phyloP scores from a whole-genome alignment of 1,284 basidiomycete genomes.

The Waitea zeae region DNA sequence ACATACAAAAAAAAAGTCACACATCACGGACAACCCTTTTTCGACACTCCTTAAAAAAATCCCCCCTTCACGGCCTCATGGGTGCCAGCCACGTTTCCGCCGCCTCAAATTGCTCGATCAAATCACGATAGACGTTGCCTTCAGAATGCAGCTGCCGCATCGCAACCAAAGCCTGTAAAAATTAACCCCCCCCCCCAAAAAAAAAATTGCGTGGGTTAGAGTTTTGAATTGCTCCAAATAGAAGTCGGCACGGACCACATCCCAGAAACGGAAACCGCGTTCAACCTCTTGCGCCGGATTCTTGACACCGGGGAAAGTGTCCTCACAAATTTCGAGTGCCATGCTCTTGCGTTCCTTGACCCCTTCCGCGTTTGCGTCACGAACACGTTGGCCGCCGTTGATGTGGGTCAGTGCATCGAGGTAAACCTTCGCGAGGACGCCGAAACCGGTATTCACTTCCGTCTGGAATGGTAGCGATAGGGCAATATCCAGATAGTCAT shows the following conservation, averaged over 20 bases:
- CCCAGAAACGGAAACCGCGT: conserved; percentile 96
- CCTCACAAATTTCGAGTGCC: conserved; percentile 84
- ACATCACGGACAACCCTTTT: neutral
- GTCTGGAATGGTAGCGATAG: conserved; percentile 86
- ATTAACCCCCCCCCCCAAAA: too few species aligned
- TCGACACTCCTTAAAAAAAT: neutral
- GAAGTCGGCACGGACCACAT: conserved; percentile 49
- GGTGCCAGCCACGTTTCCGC: conserved; percentile 88
- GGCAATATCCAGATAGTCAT: conserved; percentile 87
- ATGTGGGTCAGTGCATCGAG: conserved; percentile 82
- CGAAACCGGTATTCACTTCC: conserved; percentile 96
- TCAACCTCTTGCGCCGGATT: conserved; percentile 77
- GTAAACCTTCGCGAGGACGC: conserved; percentile 92
- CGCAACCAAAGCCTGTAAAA: conserved; percentile 62
- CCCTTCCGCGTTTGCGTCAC: conserved; percentile 56
- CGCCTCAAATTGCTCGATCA: conserved; percentile 88
- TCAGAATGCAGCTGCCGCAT: conserved; percentile 80
- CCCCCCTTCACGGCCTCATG: conserved; percentile 55
- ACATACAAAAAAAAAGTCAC: neutral
- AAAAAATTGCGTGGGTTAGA: too few species aligned
- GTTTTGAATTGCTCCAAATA: too few species aligned
- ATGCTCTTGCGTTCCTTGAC: conserved; percentile 74
- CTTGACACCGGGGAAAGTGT: conserved; percentile 89
- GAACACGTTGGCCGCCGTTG: conserved; percentile 61
- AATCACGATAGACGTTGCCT: conserved; percentile 58